Evolutionary conservation across 179 eudicot genomes (phyloP).

Genomic region (Beta macrorhiza): DNA sequence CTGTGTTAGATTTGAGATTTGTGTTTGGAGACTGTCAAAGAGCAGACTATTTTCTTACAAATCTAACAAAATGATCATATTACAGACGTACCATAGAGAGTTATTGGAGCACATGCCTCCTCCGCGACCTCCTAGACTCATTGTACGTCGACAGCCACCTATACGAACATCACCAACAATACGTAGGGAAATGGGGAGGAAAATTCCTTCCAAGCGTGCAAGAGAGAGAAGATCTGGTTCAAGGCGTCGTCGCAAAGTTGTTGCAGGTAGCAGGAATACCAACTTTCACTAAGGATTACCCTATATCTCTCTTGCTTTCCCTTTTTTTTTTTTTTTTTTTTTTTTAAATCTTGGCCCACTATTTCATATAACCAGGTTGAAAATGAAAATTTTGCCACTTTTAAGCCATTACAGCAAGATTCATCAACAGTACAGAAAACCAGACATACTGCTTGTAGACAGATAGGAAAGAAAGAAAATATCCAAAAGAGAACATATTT

Average conservation of each 20-base stretch:
- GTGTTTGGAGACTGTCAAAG: neutral
- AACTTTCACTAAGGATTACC: slow-evolving; percentile 23
- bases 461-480: slow-evolving; percentile 3
- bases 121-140: slow-evolving; percentile 29
- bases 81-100: slow-evolving; percentile 82
- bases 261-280: slow-evolving; percentile 43
- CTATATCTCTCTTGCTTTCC: slow-evolving; percentile 6
- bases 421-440: slow-evolving; percentile 29
- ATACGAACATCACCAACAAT: slow-evolving; percentile 29
- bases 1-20: neutral
- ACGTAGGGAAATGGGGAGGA: slow-evolving; percentile 34
- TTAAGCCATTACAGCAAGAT: slow-evolving; percentile 20
- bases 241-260: slow-evolving; percentile 62
- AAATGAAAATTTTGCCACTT: slow-evolving; percentile 11
- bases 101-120: slow-evolving; percentile 60
- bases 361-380: slow-evolving; percentile 15
- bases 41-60: neutral
- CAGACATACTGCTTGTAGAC: slow-evolving; percentile 21
- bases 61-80: neutral
- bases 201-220: slow-evolving; percentile 45
- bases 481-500: neutral
- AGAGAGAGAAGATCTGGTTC: slow-evolving; percentile 52
- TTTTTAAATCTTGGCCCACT: neutral
- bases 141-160: slow-evolving; percentile 26
- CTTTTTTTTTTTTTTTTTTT: neutral